Evolutionary conservation across 1,139 yeast species (phyloP), one percentile per base, ranked within the genome.

Genomic region (Lodderomyces jiufengensis): DNA sequence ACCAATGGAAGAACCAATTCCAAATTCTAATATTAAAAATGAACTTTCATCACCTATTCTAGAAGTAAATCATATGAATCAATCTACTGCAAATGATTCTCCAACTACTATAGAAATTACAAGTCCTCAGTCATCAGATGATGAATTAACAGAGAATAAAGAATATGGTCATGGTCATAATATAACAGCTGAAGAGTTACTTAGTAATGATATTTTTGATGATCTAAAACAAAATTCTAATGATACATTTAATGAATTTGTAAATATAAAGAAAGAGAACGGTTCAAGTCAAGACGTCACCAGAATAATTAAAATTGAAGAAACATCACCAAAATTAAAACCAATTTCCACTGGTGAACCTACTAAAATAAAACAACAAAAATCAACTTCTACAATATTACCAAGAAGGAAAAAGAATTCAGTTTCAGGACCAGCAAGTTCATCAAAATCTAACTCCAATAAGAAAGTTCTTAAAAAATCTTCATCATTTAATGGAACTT

Each of bases 61-160:
- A 4, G 13, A 29, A 29, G 26, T 29, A 18, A 18, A 7, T 18
- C 6, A 18, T 18, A 7, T 5, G 7, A 5, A 18, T 5, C 20
- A 18, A 18, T 18, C 20, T 5, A 18, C 20, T 5, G 7, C 7
- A 23, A 31, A 30, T n/a, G 48, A 44, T 23, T 39, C 46, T 12
- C 46, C 46, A 9, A 42, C 48, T 16, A 46, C 50, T 3, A 41
- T 50, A 15, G 53, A 49, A 26, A 39, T 44, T 9, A 24, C 43
- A 16, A 49, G 52, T 23, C 50, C 54, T 1, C 47, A 44, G 11
- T 52, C 51, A 8, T 33, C 44, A 18, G 35, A 33, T 10, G 39
- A 41, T 24, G 43, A 40, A 13, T 27, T 15, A 13, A 9, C 24
- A 20, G 32, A 23, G 22, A 36, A 34, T 14, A 32, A 22, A 24